Evolutionary conservation across 352 stramenopile genomes (phyloP).

Genomic region (Phytophthora ramorum): DNA sequence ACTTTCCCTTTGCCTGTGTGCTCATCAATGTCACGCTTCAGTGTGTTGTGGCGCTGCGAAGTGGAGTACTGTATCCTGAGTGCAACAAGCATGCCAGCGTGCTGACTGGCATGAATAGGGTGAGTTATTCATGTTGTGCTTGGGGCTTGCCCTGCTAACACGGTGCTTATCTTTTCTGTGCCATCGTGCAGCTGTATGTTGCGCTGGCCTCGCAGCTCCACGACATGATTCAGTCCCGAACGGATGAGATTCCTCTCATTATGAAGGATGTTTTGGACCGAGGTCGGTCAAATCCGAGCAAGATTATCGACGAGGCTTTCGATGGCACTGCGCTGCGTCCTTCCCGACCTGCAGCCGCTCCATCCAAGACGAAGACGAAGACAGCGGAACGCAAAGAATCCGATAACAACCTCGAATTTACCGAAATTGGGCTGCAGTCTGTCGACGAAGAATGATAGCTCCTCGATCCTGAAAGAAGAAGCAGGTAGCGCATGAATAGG

Average conservation of each 20-base stretch:
- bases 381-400: conserved; percentile 17
- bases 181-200: conserved; percentile 48
- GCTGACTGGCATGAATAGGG: conserved; percentile 59
- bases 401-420: conserved; percentile 61
- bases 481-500: background rate
- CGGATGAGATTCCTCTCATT: conserved; percentile 60
- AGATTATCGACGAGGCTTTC: conserved; percentile 47
- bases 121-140: conserved; percentile 24
- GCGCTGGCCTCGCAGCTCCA: conserved; percentile 50
- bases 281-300: conserved; percentile 43
- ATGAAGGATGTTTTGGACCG: conserved; percentile 66
- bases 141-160: conserved; percentile 3
- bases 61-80: conserved; percentile 64
- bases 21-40: conserved; percentile 83
- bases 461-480: background rate
- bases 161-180: background rate
- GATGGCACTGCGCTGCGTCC: conserved; percentile 26
- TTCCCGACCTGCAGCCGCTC: background rate
- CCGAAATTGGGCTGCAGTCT: conserved; percentile 70
- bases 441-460: conserved; percentile 37
- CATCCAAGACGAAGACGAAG: conserved; percentile 25
- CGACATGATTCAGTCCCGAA: conserved; percentile 48
- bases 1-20: conserved; percentile 79
- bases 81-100: conserved; percentile 74
- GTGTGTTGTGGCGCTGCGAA: conserved; percentile 70